Evolutionary conservation across 2,329 filamentous ascomycete species (phyloP).

Genomic region (Beauveria scarabaeidicola): DNA sequence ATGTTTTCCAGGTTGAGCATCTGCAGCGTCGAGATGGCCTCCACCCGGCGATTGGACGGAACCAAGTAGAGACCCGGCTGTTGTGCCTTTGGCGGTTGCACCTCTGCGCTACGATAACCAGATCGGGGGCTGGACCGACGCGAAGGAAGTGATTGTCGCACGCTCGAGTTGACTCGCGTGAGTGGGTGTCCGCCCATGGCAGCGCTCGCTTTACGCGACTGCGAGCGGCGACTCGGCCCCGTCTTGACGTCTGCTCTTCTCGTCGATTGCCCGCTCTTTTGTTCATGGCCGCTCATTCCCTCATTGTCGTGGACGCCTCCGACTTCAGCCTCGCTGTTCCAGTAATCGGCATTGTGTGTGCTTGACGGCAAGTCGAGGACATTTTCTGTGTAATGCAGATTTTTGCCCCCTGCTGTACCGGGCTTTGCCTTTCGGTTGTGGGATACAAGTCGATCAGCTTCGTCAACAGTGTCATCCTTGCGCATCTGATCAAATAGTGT

Average conservation of each 20-base stretch:
- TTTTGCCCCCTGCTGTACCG: conserved; percentile 73
- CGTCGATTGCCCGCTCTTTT: conserved; percentile 41
- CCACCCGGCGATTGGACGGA: conserved; percentile 48
- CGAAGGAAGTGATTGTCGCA: conserved; percentile 27
- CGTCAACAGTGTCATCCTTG: conserved; percentile 80
- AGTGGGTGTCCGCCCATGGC: conserved; percentile 31
- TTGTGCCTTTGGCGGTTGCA: conserved; percentile 23
- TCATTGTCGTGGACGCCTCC: conserved; percentile 33
- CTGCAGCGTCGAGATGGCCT: conserved; percentile 63
- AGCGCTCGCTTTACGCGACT: conserved; percentile 48
- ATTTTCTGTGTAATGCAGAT: conserved; percentile 85
- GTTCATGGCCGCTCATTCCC: conserved; percentile 39
- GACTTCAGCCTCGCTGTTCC: conserved; percentile 70
- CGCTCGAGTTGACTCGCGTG: conserved; percentile 40
- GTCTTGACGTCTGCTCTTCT: conserved; percentile 46
- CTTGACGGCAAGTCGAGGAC: conserved; percentile 59
- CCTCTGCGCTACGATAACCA: conserved; percentile 26
- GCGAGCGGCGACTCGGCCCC: conserved; percentile 39
- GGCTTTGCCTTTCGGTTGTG: conserved; percentile 69
- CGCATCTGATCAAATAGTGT: conserved; percentile 87
- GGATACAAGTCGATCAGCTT: conserved; percentile 80
- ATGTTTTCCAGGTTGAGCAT: conserved; percentile 92
- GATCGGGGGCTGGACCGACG: conserved; percentile 23
- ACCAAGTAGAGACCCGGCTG: conserved; percentile 44
- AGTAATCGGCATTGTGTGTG: conserved; percentile 45